phyloP scores from a whole-genome alignment of 148 eudicot genomes.

The Rhododendron henanense region DNA sequence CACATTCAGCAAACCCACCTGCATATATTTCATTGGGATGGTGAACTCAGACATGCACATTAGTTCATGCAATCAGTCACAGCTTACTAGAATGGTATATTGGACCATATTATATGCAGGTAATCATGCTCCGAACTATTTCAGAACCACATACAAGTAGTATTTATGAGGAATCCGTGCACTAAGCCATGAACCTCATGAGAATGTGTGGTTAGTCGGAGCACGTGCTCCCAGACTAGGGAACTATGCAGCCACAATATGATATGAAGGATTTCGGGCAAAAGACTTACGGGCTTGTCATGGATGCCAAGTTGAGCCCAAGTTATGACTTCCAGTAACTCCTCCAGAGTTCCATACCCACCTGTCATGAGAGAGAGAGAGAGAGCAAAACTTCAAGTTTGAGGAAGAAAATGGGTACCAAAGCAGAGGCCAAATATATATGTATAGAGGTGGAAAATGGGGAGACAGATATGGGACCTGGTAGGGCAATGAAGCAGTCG shows the following conservation, averaged over 20 bases:
- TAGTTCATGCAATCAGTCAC: not conserved
- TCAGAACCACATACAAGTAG: not conserved
- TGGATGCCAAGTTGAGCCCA: conserved; percentile 90
- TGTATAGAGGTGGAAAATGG: not conserved
- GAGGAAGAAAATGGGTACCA: not conserved
- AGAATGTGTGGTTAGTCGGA: not conserved
- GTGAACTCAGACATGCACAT: not conserved
- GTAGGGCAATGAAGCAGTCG: conserved; percentile 76
- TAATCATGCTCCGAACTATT: not conserved
- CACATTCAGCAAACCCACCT: conserved; percentile 80
- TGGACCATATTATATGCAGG: not conserved
- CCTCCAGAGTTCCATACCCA: conserved; percentile 81
- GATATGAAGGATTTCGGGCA: not conserved
- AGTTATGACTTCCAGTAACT: conserved; percentile 60
- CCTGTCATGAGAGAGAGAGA: conserved; percentile 26
- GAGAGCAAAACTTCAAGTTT: not conserved
- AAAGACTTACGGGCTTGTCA: conserved; percentile 58
- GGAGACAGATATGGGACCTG: conserved; percentile 36
- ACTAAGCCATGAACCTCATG: not conserved
- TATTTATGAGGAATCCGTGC: too few species aligned
- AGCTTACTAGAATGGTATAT: not conserved
- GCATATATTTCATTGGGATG: not conserved
- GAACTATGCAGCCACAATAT: not conserved
- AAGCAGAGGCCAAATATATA: not conserved
- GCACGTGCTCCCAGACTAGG: too few species aligned